Base-by-base conservation (phyloP, 495 filamentous ascomycete genomes). In the Aspergillus taichungensis region DNA sequence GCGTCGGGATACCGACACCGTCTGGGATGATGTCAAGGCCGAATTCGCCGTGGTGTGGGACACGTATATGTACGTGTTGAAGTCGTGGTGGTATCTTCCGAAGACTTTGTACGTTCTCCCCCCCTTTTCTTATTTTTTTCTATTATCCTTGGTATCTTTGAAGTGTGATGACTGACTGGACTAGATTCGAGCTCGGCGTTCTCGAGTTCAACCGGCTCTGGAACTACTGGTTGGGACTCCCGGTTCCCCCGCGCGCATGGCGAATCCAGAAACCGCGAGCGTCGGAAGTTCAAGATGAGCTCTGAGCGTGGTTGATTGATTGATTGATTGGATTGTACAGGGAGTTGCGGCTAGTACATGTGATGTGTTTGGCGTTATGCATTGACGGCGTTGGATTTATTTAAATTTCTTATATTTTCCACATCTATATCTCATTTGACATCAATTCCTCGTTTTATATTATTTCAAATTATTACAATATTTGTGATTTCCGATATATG, bases 141-240 rank as follows among this genome's bases (percentile, higher is more conserved):
- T 2, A 24, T 24, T 4, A 24, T 24, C 18, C 18, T 2, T 24
- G 18, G 18, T 24, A 24, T 24, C 18, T 24, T 24, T 24, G 18
- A 24, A 24, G 30, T 30, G n/a, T 39, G 43, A 35, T 9, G 30
- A 42, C 44, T 46, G 29, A 42, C 37, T 24, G 37, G 8, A 43
- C 6, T 43, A 90, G 85, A 8, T 78, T 68, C 49, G 60, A 76
- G 27, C 83, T 95, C 40, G 24, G 71, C 8, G 48, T 77, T 3
- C 54, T 73, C 0, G 88, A 94, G 59, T 35, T 75, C 5, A 59
- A 58, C 37, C 74, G 89, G 34, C 49, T 85, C 12, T 91, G 81
- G 78, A 74, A 83, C 39, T 86, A 70, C 56, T 95, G 81, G 68
- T 65, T 94, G n/a, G 89, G 89, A 27, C 59, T 87, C 43, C 84